Percentiles rank a stretch among this genome's conserved stretches.
These are phyloP conservation scores for Pythium utonaiense DNA, from an alignment of 352 stramenopile species.

Conservation along the genomic window DNA sequence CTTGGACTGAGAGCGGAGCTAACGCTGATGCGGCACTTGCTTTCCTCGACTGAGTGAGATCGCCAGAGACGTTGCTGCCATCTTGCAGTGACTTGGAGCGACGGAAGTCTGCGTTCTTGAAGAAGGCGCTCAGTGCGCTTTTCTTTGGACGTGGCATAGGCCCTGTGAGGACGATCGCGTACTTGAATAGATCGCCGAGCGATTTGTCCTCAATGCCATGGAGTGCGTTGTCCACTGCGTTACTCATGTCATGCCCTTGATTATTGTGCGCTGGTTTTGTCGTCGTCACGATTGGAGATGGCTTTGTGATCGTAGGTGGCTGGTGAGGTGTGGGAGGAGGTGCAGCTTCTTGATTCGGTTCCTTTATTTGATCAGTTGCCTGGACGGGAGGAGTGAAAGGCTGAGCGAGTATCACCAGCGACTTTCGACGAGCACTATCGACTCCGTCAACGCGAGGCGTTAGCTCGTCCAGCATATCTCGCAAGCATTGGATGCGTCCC, in stretches of 20 bases:
- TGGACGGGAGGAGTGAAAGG: neutral
- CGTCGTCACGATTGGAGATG: neutral
- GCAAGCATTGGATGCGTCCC: constrained; percentile 27
- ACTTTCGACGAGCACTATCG: constrained; percentile 14
- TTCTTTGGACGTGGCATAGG: constrained; percentile 35
- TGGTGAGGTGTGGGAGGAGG: neutral
- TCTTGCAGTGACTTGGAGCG: constrained; percentile 26
- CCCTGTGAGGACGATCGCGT: constrained; percentile 58
- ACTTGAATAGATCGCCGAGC: constrained; percentile 64
- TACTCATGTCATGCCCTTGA: neutral
- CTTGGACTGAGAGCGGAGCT: neutral
- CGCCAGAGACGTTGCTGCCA: neutral
- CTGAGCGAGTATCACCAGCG: neutral
- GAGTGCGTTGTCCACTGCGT: neutral
- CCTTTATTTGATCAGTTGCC: neutral
- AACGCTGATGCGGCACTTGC: neutral
- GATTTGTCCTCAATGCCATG: constrained; percentile 42
- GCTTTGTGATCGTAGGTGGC: neutral
- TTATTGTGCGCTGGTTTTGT: neutral
- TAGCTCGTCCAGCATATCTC: constrained; percentile 27
- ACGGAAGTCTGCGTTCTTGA: constrained; percentile 43
- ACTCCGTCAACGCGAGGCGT: constrained; percentile 12
- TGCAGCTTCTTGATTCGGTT: neutral
- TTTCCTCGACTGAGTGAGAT: neutral
- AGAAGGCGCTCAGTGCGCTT: constrained; percentile 30